A percentile compares a stretch with the other conserved stretches of the same genome.
Conservation (phyloP, 176 grass and related monocot species). For the Aegilops speltoides region DNA sequence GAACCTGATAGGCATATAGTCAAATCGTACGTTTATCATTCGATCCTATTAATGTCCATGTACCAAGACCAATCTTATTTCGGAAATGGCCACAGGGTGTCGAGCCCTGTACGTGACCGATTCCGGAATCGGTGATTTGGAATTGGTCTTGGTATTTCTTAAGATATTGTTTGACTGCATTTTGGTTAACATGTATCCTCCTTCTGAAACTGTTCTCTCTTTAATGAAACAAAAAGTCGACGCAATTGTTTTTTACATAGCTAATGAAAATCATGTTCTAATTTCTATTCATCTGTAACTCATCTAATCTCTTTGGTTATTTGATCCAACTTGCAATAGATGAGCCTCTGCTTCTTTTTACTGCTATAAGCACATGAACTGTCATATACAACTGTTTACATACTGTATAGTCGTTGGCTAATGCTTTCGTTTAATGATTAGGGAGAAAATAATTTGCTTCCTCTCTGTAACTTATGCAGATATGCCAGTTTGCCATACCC, state of each 20-base stretch:
- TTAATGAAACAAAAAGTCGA: background rate
- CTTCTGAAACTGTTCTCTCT: conserved; percentile 18
- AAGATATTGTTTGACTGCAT: conserved; percentile 2
- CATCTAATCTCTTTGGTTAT: conserved; percentile 20
- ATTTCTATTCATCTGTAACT: too few species aligned
- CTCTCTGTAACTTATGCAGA: conserved; percentile 54
- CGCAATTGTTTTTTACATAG: background rate
- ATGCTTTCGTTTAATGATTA: conserved; percentile 6
- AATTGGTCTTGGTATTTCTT: conserved; percentile 21
- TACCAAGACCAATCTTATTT: too few species aligned
- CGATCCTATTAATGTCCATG: background rate
- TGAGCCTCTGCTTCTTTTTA: background rate
- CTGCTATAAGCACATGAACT: background rate
- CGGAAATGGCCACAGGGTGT: too few species aligned
- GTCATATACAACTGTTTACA: background rate
- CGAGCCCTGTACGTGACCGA: too few species aligned
- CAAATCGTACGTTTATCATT: conserved; percentile 50
- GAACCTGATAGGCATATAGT: conserved; percentile 34
- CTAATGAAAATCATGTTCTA: background rate
- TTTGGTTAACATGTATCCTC: background rate
- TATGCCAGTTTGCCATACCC: conserved; percentile 62
- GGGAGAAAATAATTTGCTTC: background rate
- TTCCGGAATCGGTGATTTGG: background rate
- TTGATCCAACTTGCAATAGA: conserved; percentile 17
- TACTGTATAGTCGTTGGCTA: background rate